A percentile compares a stretch with the other conserved stretches of the same genome.
phyloP scores from a whole-genome alignment of 768 basidiomycete genomes.

The Auricularia cornea region DNA sequence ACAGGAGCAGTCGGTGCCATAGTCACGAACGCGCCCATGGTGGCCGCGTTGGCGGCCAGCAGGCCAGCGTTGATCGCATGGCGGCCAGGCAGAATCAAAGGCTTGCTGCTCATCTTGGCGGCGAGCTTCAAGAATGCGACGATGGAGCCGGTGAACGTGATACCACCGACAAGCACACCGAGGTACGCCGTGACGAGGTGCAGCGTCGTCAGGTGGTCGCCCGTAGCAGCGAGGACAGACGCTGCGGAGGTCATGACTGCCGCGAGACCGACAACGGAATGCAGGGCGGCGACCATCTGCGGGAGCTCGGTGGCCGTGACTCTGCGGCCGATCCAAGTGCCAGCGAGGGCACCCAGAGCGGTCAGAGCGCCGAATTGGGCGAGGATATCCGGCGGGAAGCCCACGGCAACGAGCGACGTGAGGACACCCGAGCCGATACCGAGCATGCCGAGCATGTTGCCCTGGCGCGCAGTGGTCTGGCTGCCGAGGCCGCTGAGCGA shows the following conservation, averaged over 20 bases:
- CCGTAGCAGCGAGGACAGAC: conserved; percentile 54
- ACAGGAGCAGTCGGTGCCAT: conserved; percentile 61
- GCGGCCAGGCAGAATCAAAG: conserved; percentile 64
- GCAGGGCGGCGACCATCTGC: conserved; percentile 73
- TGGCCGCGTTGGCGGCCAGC: conserved; percentile 60
- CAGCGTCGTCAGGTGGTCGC: conserved; percentile 59
- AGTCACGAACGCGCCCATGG: conserved; percentile 71
- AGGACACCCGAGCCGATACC: conserved; percentile 78
- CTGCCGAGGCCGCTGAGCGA: conserved; percentile 75
- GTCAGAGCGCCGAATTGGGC: conserved; percentile 73
- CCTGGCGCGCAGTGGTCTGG: conserved; percentile 74
- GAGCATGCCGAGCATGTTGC: conserved; percentile 82
- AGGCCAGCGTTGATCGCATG: conserved; percentile 67
- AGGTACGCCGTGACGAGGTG: conserved; percentile 82
- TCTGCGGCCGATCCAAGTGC: conserved; percentile 67
- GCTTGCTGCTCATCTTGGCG: conserved; percentile 68
- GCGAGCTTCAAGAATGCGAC: conserved; percentile 86
- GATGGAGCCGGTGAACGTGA: conserved; percentile 85
- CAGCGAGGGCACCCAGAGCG: conserved; percentile 61
- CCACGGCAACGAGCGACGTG: conserved; percentile 73
- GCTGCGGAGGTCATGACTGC: conserved; percentile 81
- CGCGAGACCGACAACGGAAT: conserved; percentile 84
- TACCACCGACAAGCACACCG: conserved; percentile 77
- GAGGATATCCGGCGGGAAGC: conserved; percentile 66
- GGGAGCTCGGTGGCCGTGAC: conserved; percentile 85